Evolutionary conservation across 23 red algal genomes (phyloP).

Genomic region (Chondrus crispus): DNA sequence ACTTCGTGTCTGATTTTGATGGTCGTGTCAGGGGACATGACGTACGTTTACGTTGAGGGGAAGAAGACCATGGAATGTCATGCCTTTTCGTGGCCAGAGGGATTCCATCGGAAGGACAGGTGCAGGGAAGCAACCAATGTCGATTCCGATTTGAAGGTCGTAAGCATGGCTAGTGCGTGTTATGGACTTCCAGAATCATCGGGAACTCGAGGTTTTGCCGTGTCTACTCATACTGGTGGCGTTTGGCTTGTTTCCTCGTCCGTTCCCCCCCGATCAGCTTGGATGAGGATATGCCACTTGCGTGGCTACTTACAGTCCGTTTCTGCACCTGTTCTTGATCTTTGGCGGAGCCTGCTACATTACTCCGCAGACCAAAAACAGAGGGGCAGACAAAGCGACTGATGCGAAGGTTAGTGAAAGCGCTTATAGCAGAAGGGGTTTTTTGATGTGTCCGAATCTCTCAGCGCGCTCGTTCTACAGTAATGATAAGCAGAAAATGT

Average conservation of each 20-base stretch:
- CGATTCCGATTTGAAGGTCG: background rate
- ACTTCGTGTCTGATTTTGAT: constrained; percentile 16
- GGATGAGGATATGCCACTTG: background rate
- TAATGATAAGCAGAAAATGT: constrained; percentile 20
- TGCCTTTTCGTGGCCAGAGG: constrained; percentile 50
- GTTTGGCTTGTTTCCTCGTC: constrained; percentile 23
- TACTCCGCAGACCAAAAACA: constrained; percentile 30
- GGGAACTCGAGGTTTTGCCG: constrained; percentile 16
- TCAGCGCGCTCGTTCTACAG: constrained; percentile 11
- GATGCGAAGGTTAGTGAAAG: constrained; percentile 15
- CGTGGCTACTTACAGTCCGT: constrained; percentile 6
- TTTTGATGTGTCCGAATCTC: constrained; percentile 17
- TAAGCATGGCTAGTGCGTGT: background rate
- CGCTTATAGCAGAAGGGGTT: background rate
- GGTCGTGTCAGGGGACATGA: constrained; percentile 35
- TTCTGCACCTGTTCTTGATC: background rate
- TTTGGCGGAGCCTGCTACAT: constrained; percentile 51
- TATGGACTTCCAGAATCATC: constrained; percentile 13
- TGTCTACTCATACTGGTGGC: constrained; percentile 11
- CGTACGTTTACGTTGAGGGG: constrained; percentile 10
- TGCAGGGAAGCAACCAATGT: constrained; percentile 12
- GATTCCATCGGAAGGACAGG: constrained; percentile 33
- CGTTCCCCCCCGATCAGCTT: constrained; percentile 45
- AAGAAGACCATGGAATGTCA: background rate
- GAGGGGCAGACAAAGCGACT: constrained; percentile 40